Evolutionary conservation across 1,139 yeast species (phyloP).

Genomic region (Hyphopichia fennica): DNA sequence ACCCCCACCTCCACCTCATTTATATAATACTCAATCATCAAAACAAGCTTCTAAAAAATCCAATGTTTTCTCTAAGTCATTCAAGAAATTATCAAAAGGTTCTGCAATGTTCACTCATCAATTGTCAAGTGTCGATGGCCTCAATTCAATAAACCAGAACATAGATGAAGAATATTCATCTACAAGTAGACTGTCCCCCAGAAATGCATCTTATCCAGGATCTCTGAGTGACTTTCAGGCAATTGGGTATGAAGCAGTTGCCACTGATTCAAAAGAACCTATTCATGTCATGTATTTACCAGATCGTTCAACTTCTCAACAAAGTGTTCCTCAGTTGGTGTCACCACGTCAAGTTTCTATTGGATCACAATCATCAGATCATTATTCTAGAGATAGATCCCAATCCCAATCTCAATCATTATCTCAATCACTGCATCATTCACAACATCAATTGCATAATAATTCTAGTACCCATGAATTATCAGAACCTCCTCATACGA

Average conservation of each 20-base stretch:
- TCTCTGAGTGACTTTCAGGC: slow-evolving; percentile 26
- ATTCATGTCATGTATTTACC: slow-evolving; percentile 32
- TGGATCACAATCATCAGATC: slow-evolving; percentile 15
- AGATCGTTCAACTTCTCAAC: slow-evolving; percentile 10
- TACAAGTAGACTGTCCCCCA: not conserved
- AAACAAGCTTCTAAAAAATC: slow-evolving; percentile 11
- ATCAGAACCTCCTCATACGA: not conserved
- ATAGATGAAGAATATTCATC: not conserved
- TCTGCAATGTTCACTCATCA: slow-evolving; percentile 4
- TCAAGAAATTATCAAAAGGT: slow-evolving; percentile 19
- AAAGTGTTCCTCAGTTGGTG: not conserved
- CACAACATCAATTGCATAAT: not conserved
- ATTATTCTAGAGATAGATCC: slow-evolving; percentile 4
- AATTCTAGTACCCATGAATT: not conserved
- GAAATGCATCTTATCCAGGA: not conserved
- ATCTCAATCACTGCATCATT: slow-evolving; percentile 1
- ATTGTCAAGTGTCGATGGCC: not conserved
- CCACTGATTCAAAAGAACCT: slow-evolving; percentile 25
- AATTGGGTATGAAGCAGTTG: slow-evolving; percentile 30
- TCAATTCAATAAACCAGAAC: not conserved
- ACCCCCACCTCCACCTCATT: not conserved
- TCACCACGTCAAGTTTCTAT: slow-evolving; percentile 16
- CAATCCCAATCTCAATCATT: slow-evolving; percentile 1
- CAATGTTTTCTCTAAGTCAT: slow-evolving; percentile 18
- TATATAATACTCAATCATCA: not conserved